Base-by-base conservation (phyloP, 1,284 basidiomycete species). In the Veloporphyrellus conicus region DNA sequence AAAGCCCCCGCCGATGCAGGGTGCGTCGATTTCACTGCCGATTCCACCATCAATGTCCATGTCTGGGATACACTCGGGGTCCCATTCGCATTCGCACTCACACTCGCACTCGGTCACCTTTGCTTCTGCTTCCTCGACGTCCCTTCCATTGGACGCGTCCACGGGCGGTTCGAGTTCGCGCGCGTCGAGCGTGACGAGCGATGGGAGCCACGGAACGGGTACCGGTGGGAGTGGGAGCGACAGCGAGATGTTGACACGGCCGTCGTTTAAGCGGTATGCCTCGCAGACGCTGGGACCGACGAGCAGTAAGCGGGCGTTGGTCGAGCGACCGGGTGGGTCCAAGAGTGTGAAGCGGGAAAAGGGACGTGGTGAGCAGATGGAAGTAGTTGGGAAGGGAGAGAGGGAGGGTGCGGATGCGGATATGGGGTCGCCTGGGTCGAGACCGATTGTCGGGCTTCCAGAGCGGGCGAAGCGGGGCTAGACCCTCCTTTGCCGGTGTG, bases 211-310 rank as follows among this genome's bases (percentile, higher is more conserved):
- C 3, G 34, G 34, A 2, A 64, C 54, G 40, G 63, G 58, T 32
- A 51, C 60, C 27, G 54, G 63, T 29, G 48, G 59, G 28, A 59
- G 64, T 42, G 58, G 58, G 33, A 56, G 55, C 10, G 57, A 57
- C 22, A 50, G 61, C 6, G 63, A 68, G 29, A 52, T 59, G 12
- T 57, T 70, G 22, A 49, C 60, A 27, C 67, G 84, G 3, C 85
- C 86, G 12, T 73, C 77, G 23, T 87, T 86, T 62, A 88, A 88
- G 69, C 72, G 86, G 22, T 64, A 85, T 27, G 77, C 85, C 1
- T 84, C 81, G 38, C 82, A 84, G 67, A 83, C 82, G 7, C 66
- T 88, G 6, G 84, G 74, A 1, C 81, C 84, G 4, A 68, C 70
- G 25, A 73, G 72, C 53, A 55, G 73, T 44, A 87, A 87, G 66